These are phyloP conservation scores for Umbelopsis ramanniana DNA, from an alignment of 192 early-diverging fungal species.

Conservation along the genomic window DNA sequence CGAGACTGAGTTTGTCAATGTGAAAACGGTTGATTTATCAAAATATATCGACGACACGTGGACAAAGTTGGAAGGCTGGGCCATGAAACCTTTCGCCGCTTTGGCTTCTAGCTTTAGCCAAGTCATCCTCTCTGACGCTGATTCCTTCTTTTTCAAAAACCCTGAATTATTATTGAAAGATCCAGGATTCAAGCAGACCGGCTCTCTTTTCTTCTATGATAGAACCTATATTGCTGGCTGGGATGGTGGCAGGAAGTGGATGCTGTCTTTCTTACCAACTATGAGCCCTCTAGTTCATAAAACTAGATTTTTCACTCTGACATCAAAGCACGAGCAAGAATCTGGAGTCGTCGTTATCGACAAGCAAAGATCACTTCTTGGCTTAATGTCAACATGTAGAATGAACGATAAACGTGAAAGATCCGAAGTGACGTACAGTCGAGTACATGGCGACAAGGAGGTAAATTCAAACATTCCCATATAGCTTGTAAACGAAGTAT, in stretches of 20 bases:
- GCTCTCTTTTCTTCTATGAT: slow-evolving; percentile 66
- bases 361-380: slow-evolving; percentile 50
- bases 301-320: slow-evolving; percentile 34
- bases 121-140: slow-evolving; percentile 69
- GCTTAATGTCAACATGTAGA: slow-evolving; percentile 56
- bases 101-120: slow-evolving; percentile 61
- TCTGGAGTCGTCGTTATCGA: slow-evolving; percentile 62
- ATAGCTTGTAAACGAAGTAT: no score
- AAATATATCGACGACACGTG: slow-evolving; percentile 40
- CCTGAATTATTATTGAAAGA: slow-evolving; percentile 54
- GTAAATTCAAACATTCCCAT: slow-evolving; percentile 12
- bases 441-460: slow-evolving; percentile 67
- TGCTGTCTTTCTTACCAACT: slow-evolving; percentile 30
- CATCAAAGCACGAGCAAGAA: slow-evolving; percentile 54
- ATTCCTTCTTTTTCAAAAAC: slow-evolving; percentile 66
- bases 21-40: slow-evolving; percentile 44
- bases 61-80: slow-evolving; percentile 56
- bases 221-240: slow-evolving; percentile 51
- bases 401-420: slow-evolving; percentile 54
- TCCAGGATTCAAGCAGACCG: slow-evolving; percentile 44
- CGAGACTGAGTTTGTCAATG: slow-evolving; percentile 27
- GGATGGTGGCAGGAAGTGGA: slow-evolving; percentile 40
- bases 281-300: slow-evolving; percentile 32
- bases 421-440: slow-evolving; percentile 43
- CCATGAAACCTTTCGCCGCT: slow-evolving; percentile 69